Conservation (phyloP, 345 rosid species). For the Trapa bicornis region DNA sequence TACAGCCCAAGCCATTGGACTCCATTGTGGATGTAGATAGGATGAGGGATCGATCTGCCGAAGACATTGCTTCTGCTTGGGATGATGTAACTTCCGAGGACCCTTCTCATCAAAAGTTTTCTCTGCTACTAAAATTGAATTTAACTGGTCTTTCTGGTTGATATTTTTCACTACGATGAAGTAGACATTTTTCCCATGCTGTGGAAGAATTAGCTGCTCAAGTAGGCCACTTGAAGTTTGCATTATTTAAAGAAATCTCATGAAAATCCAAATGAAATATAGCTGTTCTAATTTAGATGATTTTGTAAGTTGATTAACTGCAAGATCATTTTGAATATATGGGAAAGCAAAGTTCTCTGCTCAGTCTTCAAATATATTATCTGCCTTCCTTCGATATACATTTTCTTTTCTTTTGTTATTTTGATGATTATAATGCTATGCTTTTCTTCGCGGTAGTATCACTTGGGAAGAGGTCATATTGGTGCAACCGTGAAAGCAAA, state of each 20-base stretch:
- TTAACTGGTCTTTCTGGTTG: neutral
- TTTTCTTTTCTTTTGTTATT: neutral
- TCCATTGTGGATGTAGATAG: conserved; percentile 73
- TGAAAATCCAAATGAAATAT: neutral
- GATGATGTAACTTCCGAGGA: conserved; percentile 44
- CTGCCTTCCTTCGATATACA: neutral
- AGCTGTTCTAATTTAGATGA: neutral
- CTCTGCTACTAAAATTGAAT: neutral
- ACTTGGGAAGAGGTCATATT: conserved; percentile 83
- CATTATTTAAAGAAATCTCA: no score
- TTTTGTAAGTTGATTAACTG: neutral
- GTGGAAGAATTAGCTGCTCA: no score
- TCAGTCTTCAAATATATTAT: neutral
- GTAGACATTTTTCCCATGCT: neutral
- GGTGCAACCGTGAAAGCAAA: conserved; percentile 61
- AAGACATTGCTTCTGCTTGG: conserved; percentile 77
- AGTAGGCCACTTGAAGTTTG: no score
- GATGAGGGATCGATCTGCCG: conserved; percentile 50
- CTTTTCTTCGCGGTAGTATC: conserved; percentile 38
- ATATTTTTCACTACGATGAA: neutral
- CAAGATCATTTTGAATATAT: neutral
- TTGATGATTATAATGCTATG: conserved; percentile 7
- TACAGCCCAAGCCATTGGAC: conserved; percentile 74
- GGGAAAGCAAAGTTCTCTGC: neutral
- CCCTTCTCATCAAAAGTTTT: neutral